Conservation (phyloP, 1,284 basidiomycete species). For the Exobasidium rhododendri region DNA sequence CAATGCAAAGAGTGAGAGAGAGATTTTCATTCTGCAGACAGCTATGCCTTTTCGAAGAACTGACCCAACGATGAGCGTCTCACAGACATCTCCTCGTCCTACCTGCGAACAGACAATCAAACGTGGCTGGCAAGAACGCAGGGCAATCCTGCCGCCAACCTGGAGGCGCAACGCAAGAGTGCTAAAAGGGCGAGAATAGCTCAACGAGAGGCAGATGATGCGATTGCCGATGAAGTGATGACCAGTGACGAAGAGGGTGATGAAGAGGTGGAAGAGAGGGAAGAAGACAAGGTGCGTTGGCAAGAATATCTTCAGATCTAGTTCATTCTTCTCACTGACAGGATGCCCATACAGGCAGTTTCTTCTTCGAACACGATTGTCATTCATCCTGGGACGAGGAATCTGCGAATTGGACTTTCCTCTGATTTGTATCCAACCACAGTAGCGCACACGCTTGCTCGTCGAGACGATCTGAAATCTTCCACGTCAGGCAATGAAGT, state of each 20-base stretch:
- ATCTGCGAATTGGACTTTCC: slow-evolving; percentile 80
- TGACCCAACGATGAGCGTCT: too few species aligned
- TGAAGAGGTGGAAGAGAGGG: slow-evolving; percentile 21
- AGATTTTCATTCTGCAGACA: neutral
- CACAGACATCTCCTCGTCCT: slow-evolving; percentile 46
- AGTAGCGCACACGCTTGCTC: slow-evolving; percentile 74
- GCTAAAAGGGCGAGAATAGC: slow-evolving; percentile 11
- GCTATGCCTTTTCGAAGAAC: neutral
- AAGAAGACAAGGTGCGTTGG: too few species aligned
- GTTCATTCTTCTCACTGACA: neutral
- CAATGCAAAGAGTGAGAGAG: slow-evolving; percentile 49
- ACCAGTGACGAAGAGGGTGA: slow-evolving; percentile 24
- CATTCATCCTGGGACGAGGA: slow-evolving; percentile 88
- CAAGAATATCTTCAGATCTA: slow-evolving; percentile 8
- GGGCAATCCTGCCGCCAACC: neutral
- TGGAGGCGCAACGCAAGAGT: slow-evolving; percentile 9
- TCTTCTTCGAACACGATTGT: slow-evolving; percentile 62
- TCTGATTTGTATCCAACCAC: slow-evolving; percentile 76
- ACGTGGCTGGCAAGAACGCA: slow-evolving; percentile 35
- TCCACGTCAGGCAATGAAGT: neutral
- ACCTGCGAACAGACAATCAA: slow-evolving; percentile 50
- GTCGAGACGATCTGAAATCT: slow-evolving; percentile 28
- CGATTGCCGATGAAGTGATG: slow-evolving; percentile 20
- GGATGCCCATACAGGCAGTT: neutral
- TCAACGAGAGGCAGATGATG: slow-evolving; percentile 5